Percentiles rank a stretch among this genome's conserved stretches.
Evolutionary conservation across 23 red algal species (phyloP).

Genomic region (Cyanidioschyzon merolae): DNA sequence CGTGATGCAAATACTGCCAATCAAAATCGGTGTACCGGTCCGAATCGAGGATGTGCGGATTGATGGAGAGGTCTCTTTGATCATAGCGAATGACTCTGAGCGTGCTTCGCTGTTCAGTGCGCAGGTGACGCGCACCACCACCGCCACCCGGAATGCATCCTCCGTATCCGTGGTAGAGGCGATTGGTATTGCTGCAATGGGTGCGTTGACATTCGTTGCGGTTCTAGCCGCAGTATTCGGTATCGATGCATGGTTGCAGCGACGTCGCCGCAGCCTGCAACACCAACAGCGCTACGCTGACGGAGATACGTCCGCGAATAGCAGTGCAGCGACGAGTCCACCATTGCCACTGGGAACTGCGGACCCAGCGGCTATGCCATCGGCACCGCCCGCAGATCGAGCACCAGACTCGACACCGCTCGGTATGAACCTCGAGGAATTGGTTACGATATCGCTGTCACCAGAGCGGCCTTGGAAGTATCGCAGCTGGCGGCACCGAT

Average conservation of each 20-base stretch:
- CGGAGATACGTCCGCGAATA: too few species aligned
- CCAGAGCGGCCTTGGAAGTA: not conserved
- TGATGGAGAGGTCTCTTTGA: not conserved
- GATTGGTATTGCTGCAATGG: not conserved
- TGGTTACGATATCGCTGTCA: not conserved
- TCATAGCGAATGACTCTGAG: not conserved
- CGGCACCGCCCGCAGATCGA: not conserved
- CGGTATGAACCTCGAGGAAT: conserved; percentile 6
- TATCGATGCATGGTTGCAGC: not conserved
- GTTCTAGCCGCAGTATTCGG: not conserved
- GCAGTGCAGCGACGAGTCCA: too few species aligned
- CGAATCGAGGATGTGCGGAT: not conserved
- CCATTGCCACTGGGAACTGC: too few species aligned
- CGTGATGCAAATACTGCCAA: not conserved
- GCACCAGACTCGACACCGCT: not conserved
- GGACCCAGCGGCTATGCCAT: not conserved
- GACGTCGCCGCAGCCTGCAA: not conserved
- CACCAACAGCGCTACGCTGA: too few species aligned
- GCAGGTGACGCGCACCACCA: not conserved
- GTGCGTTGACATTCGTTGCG: not conserved
- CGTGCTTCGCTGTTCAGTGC: not conserved
- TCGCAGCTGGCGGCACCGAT: not conserved
- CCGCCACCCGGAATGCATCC: not conserved
- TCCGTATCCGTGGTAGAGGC: not conserved
- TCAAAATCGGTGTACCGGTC: not conserved